phyloP scores from a whole-genome alignment of 1,284 basidiomycete genomes.

The Filobasidium uniguttulatum region DNA sequence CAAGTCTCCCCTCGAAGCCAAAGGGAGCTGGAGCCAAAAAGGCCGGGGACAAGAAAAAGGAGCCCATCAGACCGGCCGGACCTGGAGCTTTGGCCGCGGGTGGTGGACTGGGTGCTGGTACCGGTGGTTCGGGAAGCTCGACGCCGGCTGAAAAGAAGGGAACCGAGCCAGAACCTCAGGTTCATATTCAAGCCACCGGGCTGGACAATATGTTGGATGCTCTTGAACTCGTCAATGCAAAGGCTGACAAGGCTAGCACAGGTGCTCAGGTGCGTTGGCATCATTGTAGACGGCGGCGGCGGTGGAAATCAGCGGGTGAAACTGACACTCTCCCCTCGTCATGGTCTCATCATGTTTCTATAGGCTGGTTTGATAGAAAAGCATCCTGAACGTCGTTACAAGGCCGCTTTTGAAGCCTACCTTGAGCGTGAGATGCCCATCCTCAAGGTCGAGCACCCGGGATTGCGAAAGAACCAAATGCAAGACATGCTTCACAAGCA shows the following conservation, averaged over 20 bases:
- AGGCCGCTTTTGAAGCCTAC: conserved; percentile 87
- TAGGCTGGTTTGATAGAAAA: conserved; percentile 75
- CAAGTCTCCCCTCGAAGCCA: conserved; percentile 47
- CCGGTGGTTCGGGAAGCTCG: conserved; percentile 18
- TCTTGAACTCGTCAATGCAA: conserved; percentile 73
- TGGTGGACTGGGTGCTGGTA: conserved; percentile 38
- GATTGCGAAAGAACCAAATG: conserved; percentile 36
- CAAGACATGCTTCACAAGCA: conserved; percentile 35
- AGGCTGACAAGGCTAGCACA: conserved; percentile 80
- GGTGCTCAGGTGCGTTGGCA: conserved; percentile 41
- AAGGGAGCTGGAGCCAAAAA: conserved; percentile 39
- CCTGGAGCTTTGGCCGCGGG: conserved; percentile 64
- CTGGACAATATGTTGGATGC: conserved; percentile 87
- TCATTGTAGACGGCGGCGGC: conserved; percentile 8
- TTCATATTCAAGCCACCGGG: conserved; percentile 68
- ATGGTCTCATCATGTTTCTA: conserved; percentile 19
- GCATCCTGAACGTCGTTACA: conserved; percentile 87
- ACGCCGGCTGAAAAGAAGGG: conserved; percentile 15
- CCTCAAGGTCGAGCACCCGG: conserved; percentile 49
- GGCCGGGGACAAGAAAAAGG: conserved; percentile 28
- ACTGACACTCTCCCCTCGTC: too few species aligned
- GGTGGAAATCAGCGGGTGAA: conserved; percentile 16
- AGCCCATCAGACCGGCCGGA: conserved; percentile 48
- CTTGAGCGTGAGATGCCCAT: conserved; percentile 75
- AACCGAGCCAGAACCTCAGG: conserved; percentile 39